phyloP scores from a whole-genome alignment of 202 grass and related monocot species.

The Elaeis oleifera region DNA sequence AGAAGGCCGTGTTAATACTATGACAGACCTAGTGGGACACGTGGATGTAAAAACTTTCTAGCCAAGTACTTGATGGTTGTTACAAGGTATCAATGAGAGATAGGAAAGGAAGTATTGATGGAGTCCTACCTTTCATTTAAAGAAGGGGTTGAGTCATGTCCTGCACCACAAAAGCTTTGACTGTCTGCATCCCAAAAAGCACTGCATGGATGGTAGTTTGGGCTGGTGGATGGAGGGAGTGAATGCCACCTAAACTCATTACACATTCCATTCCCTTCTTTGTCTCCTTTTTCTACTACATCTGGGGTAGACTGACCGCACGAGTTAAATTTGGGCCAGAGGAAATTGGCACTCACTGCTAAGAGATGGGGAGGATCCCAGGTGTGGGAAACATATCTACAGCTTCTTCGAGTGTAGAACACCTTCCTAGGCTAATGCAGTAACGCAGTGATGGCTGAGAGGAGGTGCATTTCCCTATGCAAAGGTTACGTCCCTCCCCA shows the following conservation, averaged over 20 bases:
- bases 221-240: slow-evolving; percentile 19
- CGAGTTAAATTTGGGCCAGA: slow-evolving; percentile 31
- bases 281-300: slow-evolving; percentile 41
- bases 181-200: slow-evolving; percentile 22
- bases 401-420: slow-evolving; percentile 22
- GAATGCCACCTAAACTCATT: slow-evolving; percentile 37
- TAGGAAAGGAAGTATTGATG: slow-evolving; percentile 23
- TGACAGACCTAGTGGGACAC: slow-evolving; percentile 1
- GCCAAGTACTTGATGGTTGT: slow-evolving; percentile 1
- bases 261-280: slow-evolving; percentile 42
- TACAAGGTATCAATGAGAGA: slow-evolving; percentile 41
- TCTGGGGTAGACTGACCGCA: slow-evolving; percentile 37
- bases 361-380: slow-evolving; percentile 28
- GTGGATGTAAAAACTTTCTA: slow-evolving; percentile 24
- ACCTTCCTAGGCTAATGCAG: slow-evolving; percentile 23
- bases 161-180: slow-evolving; percentile 31
- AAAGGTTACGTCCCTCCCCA: background rate
- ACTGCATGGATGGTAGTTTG: slow-evolving; percentile 21
- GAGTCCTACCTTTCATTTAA: slow-evolving; percentile 34
- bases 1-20: slow-evolving; percentile 30
- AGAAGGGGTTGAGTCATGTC: slow-evolving; percentile 23
- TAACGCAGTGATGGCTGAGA: slow-evolving; percentile 22
- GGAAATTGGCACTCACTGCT: slow-evolving; percentile 1
- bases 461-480: slow-evolving; percentile 14
- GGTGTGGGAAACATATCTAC: slow-evolving; percentile 6